Evolutionary conservation across 805 yeast species (phyloP).

Genomic region (Ogataea salicorniae): DNA sequence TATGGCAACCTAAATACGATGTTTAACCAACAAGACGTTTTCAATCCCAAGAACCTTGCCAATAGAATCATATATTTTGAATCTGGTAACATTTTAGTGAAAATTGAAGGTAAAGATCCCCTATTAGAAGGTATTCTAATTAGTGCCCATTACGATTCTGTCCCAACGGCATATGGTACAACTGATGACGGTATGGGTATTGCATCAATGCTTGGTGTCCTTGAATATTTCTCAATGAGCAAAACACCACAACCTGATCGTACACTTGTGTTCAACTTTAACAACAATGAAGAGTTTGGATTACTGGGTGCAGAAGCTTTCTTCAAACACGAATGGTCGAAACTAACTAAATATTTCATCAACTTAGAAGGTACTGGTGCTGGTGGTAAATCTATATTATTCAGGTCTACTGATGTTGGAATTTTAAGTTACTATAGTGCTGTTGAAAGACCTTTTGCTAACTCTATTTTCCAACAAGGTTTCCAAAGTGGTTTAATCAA

Average conservation of each 20-base stretch:
- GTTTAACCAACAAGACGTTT: slow-evolving; percentile 47
- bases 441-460: slow-evolving; percentile 68
- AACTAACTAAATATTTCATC: slow-evolving; percentile 56
- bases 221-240: slow-evolving; percentile 40
- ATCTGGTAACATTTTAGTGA: slow-evolving; percentile 73
- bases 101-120: slow-evolving; percentile 59
- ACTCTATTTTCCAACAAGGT: slow-evolving; percentile 79
- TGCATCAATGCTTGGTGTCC: slow-evolving; percentile 69
- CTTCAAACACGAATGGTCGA: slow-evolving; percentile 66
- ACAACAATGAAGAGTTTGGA: slow-evolving; percentile 87
- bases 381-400: slow-evolving; percentile 77
- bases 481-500: slow-evolving; percentile 65
- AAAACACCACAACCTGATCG: slow-evolving; percentile 51
- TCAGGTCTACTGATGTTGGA: slow-evolving; percentile 78
- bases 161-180: slow-evolving; percentile 80
- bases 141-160: slow-evolving; percentile 87
- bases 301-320: slow-evolving; percentile 76
- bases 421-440: slow-evolving; percentile 52
- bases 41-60: slow-evolving; percentile 35
- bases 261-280: slow-evolving; percentile 77
- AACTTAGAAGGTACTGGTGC: slow-evolving; percentile 93
- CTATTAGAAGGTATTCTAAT: slow-evolving; percentile 61
- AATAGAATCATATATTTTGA: slow-evolving; percentile 69
- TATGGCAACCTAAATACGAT: slow-evolving; percentile 34
- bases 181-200: slow-evolving; percentile 93